A percentile compares a stretch with the other conserved stretches of the same genome.
Evolutionary conservation across 208 protist genomes (phyloP).

Genomic region (Zelonia costaricensis): DNA sequence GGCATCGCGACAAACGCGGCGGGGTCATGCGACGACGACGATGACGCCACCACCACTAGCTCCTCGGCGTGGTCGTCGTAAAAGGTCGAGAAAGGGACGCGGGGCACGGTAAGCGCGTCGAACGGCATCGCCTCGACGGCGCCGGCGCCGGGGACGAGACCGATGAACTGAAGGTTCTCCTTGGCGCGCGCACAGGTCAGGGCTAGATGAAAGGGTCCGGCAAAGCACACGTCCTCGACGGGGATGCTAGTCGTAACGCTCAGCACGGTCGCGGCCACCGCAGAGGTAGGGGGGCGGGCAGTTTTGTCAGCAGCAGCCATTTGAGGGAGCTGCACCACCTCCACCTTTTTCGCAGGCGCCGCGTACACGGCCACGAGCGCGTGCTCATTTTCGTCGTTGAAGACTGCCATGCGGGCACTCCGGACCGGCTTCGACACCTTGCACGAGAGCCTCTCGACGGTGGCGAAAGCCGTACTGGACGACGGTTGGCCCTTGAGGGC

Average conservation of each 20-base stretch:
- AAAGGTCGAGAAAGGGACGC: constrained; percentile 12
- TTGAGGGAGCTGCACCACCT: constrained; percentile 11
- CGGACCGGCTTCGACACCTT: not conserved
- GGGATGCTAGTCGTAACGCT: constrained; percentile 11
- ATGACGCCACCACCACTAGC: constrained; percentile 18
- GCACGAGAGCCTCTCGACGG: constrained; percentile 1
- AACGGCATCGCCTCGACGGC: constrained; percentile 20
- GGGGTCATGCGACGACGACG: constrained; percentile 14
- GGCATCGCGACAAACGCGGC: constrained; percentile 4
- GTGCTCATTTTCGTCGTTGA: constrained; percentile 2
- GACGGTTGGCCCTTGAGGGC: not conserved
- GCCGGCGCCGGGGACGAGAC: constrained; percentile 19
- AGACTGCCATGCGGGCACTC: constrained; percentile 10
- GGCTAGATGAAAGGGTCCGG: constrained; percentile 32
- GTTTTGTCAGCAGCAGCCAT: not conserved
- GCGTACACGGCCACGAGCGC: constrained; percentile 17
- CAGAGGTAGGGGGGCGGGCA: not conserved
- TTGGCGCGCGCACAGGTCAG: constrained; percentile 11
- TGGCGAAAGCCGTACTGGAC: not conserved
- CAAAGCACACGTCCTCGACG: constrained; percentile 24
- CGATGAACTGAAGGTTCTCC: constrained; percentile 27
- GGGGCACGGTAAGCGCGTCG: constrained; percentile 14
- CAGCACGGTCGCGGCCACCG: not conserved
- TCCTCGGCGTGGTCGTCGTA: constrained; percentile 22
- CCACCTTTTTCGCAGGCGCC: not conserved